A percentile compares a stretch with the other conserved stretches of the same genome.
These are phyloP conservation scores for Amanita molliuscula DNA, from an alignment of 768 basidiomycete species.

Conservation along the genomic window DNA sequence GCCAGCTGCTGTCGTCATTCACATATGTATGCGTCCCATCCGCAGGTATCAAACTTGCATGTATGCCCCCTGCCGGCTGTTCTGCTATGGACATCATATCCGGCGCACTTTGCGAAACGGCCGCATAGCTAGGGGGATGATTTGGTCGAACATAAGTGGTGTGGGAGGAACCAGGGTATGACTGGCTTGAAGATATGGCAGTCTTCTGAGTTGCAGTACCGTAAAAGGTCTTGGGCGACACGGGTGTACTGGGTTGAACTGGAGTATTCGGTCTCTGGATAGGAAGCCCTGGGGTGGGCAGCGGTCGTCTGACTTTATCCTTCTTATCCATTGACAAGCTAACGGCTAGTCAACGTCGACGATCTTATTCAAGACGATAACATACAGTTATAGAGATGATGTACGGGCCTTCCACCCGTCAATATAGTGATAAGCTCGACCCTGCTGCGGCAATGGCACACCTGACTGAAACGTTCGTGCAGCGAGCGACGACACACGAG, in stretches of 20 bases:
- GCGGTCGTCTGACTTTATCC: constrained; percentile 38
- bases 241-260: constrained; percentile 18
- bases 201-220: constrained; percentile 18
- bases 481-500: background rate
- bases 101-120: constrained; percentile 26
- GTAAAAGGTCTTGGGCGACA: constrained; percentile 30
- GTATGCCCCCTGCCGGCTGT: constrained; percentile 21
- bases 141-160: constrained; percentile 27
- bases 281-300: constrained; percentile 31
- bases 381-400: constrained; percentile 7
- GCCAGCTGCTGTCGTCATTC: constrained; percentile 15
- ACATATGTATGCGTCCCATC: background rate
- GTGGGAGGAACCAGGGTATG: constrained; percentile 32
- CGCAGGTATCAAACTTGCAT: constrained; percentile 29
- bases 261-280: constrained; percentile 33
- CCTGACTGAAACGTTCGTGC: background rate
- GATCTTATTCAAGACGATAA: constrained; percentile 3
- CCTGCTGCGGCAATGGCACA: background rate
- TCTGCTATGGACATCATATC: constrained; percentile 48
- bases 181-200: constrained; percentile 28
- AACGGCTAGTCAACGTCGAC: background rate
- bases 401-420: constrained; percentile 3
- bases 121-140: constrained; percentile 27
- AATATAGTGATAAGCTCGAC: background rate
- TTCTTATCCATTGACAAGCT: constrained; percentile 33